A percentile compares a stretch with the other conserved stretches of the same genome.
phyloP scores from a whole-genome alignment of 345 rosid species.

The Eucalyptus brandiana region DNA sequence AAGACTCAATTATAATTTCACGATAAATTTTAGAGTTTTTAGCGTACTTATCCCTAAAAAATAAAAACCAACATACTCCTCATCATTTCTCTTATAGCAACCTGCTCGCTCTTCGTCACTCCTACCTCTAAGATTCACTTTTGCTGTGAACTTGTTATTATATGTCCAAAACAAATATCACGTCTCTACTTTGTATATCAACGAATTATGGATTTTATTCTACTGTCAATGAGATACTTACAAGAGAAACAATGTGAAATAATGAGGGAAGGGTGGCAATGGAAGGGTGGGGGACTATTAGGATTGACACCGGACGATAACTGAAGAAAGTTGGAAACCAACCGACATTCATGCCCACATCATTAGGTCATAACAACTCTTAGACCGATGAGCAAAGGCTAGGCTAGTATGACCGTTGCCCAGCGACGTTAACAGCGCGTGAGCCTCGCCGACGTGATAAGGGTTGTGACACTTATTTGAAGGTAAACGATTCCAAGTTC shows the following conservation, averaged over 20 bases:
- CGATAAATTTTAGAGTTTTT: too few species aligned
- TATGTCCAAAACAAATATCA: background rate
- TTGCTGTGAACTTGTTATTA: background rate
- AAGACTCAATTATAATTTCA: too few species aligned
- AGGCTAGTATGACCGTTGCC: background rate
- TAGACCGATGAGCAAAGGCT: background rate
- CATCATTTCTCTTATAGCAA: background rate
- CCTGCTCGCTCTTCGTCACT: background rate
- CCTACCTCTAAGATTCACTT: background rate
- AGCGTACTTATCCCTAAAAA: background rate
- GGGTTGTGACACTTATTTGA: background rate
- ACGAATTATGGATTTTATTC: background rate
- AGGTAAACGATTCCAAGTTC: fast-evolving
- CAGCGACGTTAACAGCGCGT: fast-evolving
- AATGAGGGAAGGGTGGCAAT: background rate
- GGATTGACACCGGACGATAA: background rate
- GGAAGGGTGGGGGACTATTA: background rate
- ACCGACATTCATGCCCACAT: background rate
- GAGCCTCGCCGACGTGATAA: background rate
- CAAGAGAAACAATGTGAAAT: background rate
- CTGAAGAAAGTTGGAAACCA: background rate
- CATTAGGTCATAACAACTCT: too few species aligned
- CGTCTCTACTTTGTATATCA: background rate
- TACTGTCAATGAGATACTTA: background rate
- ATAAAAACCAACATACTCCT: background rate